phyloP scores from a whole-genome alignment of 169 alveolate genomes.

The Eimeria maxima region DNA sequence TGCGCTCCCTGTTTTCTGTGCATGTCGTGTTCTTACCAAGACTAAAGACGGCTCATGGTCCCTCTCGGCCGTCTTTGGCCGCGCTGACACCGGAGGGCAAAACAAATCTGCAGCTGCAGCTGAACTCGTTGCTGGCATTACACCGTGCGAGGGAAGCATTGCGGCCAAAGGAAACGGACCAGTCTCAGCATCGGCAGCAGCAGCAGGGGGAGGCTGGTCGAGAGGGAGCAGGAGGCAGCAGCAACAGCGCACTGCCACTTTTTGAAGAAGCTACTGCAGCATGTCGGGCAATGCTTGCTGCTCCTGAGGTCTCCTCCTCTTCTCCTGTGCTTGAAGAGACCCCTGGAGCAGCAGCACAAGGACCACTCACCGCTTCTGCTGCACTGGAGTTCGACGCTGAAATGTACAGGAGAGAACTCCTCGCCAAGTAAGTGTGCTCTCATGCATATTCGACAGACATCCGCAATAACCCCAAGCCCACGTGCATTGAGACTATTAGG shows the following conservation, averaged over 20 bases:
- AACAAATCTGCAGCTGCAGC: not conserved
- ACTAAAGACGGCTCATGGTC: not conserved
- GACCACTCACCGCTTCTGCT: not conserved
- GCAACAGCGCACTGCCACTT: slow-evolving; percentile 19
- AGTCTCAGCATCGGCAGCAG: slow-evolving; percentile 25
- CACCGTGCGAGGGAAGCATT: slow-evolving; percentile 16
- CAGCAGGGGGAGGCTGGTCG: not conserved
- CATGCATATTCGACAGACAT: not conserved
- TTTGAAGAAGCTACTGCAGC: slow-evolving; percentile 27
- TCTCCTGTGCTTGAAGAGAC: not conserved
- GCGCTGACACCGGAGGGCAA: not conserved
- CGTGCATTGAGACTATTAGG: not conserved
- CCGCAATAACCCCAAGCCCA: not conserved
- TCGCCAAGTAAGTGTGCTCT: not conserved
- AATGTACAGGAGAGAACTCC: not conserved
- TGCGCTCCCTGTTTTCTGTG: slow-evolving; percentile 43
- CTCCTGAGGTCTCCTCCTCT: not conserved
- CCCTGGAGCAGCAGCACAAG: not conserved
- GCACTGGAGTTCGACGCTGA: slow-evolving; percentile 50
- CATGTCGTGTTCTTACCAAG: slow-evolving; percentile 35
- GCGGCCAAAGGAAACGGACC: not conserved
- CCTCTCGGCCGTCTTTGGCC: not conserved
- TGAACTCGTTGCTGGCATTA: not conserved
- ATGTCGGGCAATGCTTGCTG: slow-evolving; percentile 24
- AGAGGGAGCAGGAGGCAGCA: slow-evolving; percentile 1